These are phyloP conservation scores for Daedalea quercina DNA, from an alignment of 768 basidiomycete species.

Conservation along the genomic window DNA sequence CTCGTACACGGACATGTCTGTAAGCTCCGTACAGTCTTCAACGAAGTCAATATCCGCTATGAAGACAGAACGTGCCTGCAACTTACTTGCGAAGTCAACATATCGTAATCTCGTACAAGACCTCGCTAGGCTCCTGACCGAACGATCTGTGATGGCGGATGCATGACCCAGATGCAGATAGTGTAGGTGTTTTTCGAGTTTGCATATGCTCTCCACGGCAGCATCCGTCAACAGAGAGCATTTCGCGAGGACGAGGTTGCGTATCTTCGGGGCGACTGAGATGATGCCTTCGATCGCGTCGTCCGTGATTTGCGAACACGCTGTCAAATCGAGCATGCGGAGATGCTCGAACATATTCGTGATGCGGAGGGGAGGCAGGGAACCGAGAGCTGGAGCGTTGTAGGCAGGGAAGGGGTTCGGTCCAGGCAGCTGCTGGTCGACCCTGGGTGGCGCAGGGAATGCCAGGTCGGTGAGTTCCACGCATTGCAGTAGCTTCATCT, in stretches of 20 bases:
- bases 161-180: conserved; percentile 95
- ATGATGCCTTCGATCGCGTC: conserved; percentile 71
- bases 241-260: conserved; percentile 49
- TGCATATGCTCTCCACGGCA: conserved; percentile 77
- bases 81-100: conserved; percentile 92
- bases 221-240: conserved; percentile 77
- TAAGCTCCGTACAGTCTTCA: conserved; percentile 76
- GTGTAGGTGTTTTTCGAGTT: conserved; percentile 87
- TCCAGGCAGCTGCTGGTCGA: conserved; percentile 33
- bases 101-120: conserved; percentile 88
- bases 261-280: conserved; percentile 38
- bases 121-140: conserved; percentile 76
- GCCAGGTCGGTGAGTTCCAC: conserved; percentile 72
- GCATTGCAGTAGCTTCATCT: conserved; percentile 83
- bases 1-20: conserved; percentile 93
- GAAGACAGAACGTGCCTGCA: not conserved
- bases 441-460: conserved; percentile 68
- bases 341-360: conserved; percentile 71
- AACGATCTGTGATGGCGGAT: conserved; percentile 80
- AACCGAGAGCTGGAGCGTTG: conserved; percentile 27
- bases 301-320: conserved; percentile 72
- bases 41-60: too few relatives aligned
- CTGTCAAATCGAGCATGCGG: conserved; percentile 89
- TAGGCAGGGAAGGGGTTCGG: conserved; percentile 28
- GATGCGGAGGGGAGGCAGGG: conserved; percentile 62